Evolutionary conservation across 768 basidiomycete species (phyloP), one percentile per base, ranked within the genome.

Genomic region (Suillus decipiens): DNA sequence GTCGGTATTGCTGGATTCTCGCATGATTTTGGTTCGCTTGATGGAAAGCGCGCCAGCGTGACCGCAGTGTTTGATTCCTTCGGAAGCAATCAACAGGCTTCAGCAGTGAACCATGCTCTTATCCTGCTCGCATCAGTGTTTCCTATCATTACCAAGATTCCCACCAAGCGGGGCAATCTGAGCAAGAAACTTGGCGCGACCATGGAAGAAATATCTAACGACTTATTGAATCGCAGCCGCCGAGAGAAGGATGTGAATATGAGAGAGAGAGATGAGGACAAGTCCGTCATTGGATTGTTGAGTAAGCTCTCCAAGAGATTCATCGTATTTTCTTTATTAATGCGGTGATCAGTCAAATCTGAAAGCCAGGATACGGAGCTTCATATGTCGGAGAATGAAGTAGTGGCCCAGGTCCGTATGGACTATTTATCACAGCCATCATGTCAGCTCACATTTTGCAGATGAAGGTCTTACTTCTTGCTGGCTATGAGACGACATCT

Each of bases 1-100:
- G 76, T 83, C 59, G 80, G 82, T 5, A 76, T 80, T 45, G 79
- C 80, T 4, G 80, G 82, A 0, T 83, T 83, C 68, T 76, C 79
- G 5, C 78, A 81, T 68, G 74, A 81, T 64, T 83, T 83, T 65
- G 76, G 75, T 9, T 69, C 79, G 0, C 71, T 83, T 15, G 72
- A 76, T 2, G 80, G 80, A 10, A 73, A 77, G 59, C 43, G 15
- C 2, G 57, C 70, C 11, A 48, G 69, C 1, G 73, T 77, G 12
- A 67, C 71, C 2, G 67, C 66, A 9, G 34, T 34, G 6, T 34
- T 34, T 5, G 34, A 34, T 34, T 7, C 34, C 6, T 34, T 34
- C 34, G 34, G 34, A 34, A 34, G 9, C 9, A 34, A 28, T 3
- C 28, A 28, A 28, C 28, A 28, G 28, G 28, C 28, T 3, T 28